These are phyloP conservation scores for Ilex aquifolium DNA, from an alignment of 257 asterid species.

Conservation along the genomic window DNA sequence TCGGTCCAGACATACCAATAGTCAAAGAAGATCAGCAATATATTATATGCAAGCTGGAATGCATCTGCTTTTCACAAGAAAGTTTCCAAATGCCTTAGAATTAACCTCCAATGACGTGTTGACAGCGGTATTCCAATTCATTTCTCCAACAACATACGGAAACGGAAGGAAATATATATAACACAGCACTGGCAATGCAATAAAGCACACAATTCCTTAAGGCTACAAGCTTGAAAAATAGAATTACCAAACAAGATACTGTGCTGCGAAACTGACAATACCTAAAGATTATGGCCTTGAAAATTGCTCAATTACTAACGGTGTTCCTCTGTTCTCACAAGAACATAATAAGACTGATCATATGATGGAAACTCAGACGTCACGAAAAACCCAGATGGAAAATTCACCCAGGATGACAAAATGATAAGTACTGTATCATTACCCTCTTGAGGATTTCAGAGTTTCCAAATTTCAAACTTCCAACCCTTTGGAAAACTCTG, in stretches of 20 bases:
- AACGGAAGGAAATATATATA: not conserved
- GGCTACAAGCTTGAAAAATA: constrained; percentile 12
- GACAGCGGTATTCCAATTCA: no score
- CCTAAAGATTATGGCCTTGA: no score
- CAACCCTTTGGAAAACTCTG: not conserved
- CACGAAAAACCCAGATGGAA: constrained; percentile 1
- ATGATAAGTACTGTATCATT: not conserved
- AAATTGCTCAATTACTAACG: not conserved
- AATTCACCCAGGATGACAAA: constrained; percentile 1
- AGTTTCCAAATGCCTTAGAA: no score
- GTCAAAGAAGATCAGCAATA: not conserved
- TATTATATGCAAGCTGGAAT: not conserved
- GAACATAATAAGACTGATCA: constrained; percentile 8
- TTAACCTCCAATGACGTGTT: no score
- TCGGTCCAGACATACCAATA: not conserved
- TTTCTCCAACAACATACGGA: no score
- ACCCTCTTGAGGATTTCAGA: constrained; percentile 21
- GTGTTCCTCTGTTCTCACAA: constrained; percentile 24
- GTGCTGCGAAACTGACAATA: no score
- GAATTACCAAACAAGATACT: no score
- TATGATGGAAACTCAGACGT: constrained; percentile 3
- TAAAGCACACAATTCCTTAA: constrained; percentile 11
- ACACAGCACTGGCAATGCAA: not conserved
- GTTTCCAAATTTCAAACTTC: no score
- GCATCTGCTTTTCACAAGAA: not conserved